Evolutionary conservation across 164 flowering plant species (phyloP).

Genomic region (Chimonanthus salicifolius): DNA sequence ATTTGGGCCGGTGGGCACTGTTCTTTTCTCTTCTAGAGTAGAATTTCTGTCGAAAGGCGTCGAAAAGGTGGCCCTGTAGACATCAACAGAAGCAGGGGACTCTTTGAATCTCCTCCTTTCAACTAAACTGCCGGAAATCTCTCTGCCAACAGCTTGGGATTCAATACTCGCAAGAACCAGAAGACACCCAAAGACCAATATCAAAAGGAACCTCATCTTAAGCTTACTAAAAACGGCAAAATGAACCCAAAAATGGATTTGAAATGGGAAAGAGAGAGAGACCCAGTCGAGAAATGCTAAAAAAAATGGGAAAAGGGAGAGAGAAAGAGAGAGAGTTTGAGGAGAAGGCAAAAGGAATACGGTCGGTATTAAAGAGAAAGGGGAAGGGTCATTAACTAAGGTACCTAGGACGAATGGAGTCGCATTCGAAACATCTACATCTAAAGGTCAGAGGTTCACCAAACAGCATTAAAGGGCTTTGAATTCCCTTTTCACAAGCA

Average conservation of each 20-base stretch:
- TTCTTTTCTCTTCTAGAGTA: constrained; percentile 21
- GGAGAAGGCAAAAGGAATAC: not conserved
- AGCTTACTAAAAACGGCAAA: not conserved
- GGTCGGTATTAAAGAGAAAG: not conserved
- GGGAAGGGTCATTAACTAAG: not conserved
- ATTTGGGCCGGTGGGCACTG: constrained; percentile 32
- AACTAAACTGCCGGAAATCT: constrained; percentile 4
- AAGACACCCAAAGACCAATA: not conserved
- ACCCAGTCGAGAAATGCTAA: not conserved
- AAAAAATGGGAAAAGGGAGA: not conserved
- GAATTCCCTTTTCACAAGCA: not conserved
- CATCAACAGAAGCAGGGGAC: constrained; percentile 1
- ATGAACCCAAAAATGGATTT: not conserved
- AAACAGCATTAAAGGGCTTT: constrained; percentile 3
- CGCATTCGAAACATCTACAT: constrained; percentile 1
- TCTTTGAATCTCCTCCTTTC: not conserved
- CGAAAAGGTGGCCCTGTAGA: constrained; percentile 2
- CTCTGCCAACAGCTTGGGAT: constrained; percentile 13
- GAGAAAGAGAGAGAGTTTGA: not conserved
- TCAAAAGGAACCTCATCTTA: not conserved
- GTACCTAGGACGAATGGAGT: not conserved
- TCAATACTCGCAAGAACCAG: constrained; percentile 4
- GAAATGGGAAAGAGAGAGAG: not conserved
- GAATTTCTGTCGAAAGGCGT: not conserved
- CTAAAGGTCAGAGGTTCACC: not conserved